phyloP scores from a whole-genome alignment of 2,329 filamentous ascomycete genomes.

The Fusarium graminum region DNA sequence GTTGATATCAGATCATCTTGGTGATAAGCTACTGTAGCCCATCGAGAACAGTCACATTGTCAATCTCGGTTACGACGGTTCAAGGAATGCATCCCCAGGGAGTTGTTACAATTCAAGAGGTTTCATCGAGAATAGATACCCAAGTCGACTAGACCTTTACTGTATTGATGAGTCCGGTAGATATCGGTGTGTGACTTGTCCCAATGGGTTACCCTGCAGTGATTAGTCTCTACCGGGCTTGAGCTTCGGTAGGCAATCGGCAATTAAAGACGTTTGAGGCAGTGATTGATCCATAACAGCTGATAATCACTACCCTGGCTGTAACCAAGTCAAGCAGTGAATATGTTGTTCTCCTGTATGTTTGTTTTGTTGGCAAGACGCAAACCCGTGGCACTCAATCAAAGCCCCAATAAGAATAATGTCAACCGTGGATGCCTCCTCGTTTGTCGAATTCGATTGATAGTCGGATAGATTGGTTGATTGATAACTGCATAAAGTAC shows the following conservation, averaged over 20 bases:
- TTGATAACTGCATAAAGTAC: constrained; percentile 10
- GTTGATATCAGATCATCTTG: constrained; percentile 16
- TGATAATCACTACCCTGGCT: too few relatives aligned
- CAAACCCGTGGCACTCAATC: constrained; percentile 17
- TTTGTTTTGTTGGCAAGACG: background rate
- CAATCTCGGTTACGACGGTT: constrained; percentile 12
- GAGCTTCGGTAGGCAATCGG: constrained; percentile 6
- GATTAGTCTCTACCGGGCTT: constrained; percentile 11
- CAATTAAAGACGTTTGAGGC: constrained; percentile 5
- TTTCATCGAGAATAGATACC: constrained; percentile 1
- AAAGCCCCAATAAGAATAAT: constrained; percentile 13
- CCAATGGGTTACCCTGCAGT: constrained; percentile 21
- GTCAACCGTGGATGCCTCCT: constrained; percentile 3
- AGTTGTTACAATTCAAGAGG: constrained; percentile 1
- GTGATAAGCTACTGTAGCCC: constrained; percentile 12
- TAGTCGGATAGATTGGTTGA: constrained; percentile 6
- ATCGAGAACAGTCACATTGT: constrained; percentile 5
- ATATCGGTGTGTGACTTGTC: background rate
- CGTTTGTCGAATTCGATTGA: constrained; percentile 11
- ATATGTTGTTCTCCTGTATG: constrained; percentile 3
- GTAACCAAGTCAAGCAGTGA: background rate
- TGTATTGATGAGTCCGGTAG: constrained; percentile 16
- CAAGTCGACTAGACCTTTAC: constrained; percentile 1
- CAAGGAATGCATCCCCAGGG: background rate
- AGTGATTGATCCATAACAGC: too few relatives aligned